Evolutionary conservation across 1,139 yeast species (phyloP), one percentile per base, ranked within the genome.

Genomic region (Scheffersomyces stambukii): DNA sequence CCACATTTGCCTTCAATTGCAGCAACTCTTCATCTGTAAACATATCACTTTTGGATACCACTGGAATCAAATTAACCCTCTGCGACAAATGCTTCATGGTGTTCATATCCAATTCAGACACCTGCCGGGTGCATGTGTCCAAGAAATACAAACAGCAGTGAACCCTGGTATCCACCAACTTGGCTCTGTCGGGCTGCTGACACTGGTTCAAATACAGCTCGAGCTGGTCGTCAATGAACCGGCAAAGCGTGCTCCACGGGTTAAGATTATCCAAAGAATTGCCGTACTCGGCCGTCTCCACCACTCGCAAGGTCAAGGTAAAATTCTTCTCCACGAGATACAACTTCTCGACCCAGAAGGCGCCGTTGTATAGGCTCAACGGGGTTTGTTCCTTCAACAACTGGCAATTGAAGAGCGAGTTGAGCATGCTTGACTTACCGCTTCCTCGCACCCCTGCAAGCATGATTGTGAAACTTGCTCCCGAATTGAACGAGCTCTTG

Each of bases 351-450:
- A 65, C 53, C 4, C 51, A 50, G 26, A 16, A 12, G 29, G 12
- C 17, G 25, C 9, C 26, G 19, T 20, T 8, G 25, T 13, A 13
- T 28, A 29, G 6, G 10, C 19, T 18, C 3, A 18, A 19, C n/a
- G n/a, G n/a, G 9, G 25, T 16, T 3, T 22, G 26, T 10, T 22
- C 23, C 8, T 22, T 12, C 5, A 42, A 21, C n/a, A 53, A 33
- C 9, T 47, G 40, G 9, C 35, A 12, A 17, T 53, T 59, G 42
- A 66, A 64, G 26, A 67, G 48, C 2, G 74, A 60, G 42, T 86
- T 85, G 38, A 86, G 67, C 46, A 88, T 85, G 0, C 94, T 77
- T 3, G 94, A 73, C 52, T 88, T 85, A 4, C 96, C 96, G 0
- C 81, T 66, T 3, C 95, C 95, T 8, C 79, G 63, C 8, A 70